Evolutionary conservation across 2,329 filamentous ascomycete species (phyloP), one percentile per base, ranked within the genome.

Genomic region (Pseudocercospora macadamiae): DNA sequence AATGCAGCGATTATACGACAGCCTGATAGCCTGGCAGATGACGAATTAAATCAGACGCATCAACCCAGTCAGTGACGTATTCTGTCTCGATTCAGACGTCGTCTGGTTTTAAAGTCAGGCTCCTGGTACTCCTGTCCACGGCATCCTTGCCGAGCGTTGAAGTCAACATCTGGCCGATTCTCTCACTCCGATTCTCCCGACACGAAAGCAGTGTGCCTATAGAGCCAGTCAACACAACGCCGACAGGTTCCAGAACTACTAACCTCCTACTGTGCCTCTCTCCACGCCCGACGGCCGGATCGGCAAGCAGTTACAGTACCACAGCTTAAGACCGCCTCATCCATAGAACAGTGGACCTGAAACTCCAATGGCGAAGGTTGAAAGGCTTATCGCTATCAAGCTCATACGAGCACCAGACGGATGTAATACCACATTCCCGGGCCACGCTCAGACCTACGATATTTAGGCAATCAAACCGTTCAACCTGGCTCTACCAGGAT

Each of bases 401-500:
- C 14, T 25, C 26, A 14, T 16, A 47, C 42, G 12, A 47, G 8
- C 8, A 9, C 42, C 42, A 47, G 19, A 19, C 42, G 42, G 42
- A 47, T 47, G 19, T 14, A 23, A 47, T 47, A 26, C 42, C 42
- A 47, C 21, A 47, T 47, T 47, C 19, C 42, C 42, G 42, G 14
- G 42, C 42, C 42, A 47, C 21, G 21, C 21, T 47, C 42, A 47
- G 21, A 47, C 21, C 21, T 25, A 21, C 3, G 23, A 25, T 26
- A 45, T 19, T 45, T 19, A 45, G 12, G 39, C 39, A 45, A 45
- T 47, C 42, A 47, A 47, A 47, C 42, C 42, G 42, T 26, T 26
- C 42, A 47, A 47, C 42, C 23, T 47, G 42, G 42, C 23, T 47
- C 42, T 47, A 47, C 42, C 23, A 47, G 42, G 42, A 47, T 47